Evolutionary conservation across 371 early-diverging fungal genomes (phyloP).

Genomic region (Mucor sp.): DNA sequence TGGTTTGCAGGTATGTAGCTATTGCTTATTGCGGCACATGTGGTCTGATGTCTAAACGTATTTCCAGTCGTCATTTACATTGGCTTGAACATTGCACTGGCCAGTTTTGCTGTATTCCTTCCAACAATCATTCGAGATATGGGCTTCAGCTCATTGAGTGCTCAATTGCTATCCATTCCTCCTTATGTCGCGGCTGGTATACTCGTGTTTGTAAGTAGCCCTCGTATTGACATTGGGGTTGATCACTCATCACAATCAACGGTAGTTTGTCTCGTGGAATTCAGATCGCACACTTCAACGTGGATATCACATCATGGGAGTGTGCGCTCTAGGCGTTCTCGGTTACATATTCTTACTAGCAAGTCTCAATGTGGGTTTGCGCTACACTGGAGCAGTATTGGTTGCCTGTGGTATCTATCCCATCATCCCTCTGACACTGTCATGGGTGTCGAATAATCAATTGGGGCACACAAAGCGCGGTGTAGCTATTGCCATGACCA

Average conservation of each 20-base stretch:
- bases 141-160: slow-evolving; percentile 35
- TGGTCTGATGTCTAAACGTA: not conserved
- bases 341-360: slow-evolving; percentile 46
- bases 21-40: not conserved
- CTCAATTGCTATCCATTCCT: slow-evolving; percentile 42
- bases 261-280: slow-evolving; percentile 36
- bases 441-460: slow-evolving; percentile 62
- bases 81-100: slow-evolving; percentile 40
- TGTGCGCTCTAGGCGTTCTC: slow-evolving; percentile 29
- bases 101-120: slow-evolving; percentile 42
- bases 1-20: slow-evolving; percentile 36
- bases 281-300: slow-evolving; percentile 42
- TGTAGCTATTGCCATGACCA: slow-evolving; percentile 54
- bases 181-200: slow-evolving; percentile 40
- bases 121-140: slow-evolving; percentile 45
- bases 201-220: slow-evolving; percentile 33
- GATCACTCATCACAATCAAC: too few relatives aligned
- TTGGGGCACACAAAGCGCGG: slow-evolving; percentile 61
- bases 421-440: slow-evolving; percentile 51
- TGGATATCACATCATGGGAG: slow-evolving; percentile 36
- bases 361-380: slow-evolving; percentile 37
- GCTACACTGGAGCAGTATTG: slow-evolving; percentile 57
- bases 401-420: slow-evolving; percentile 61
- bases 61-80: slow-evolving; percentile 42
- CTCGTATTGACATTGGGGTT: not conserved